Evolutionary conservation across 1,284 basidiomycete species (phyloP), one percentile per base, ranked within the genome.

Genomic region (Cryptococcus wingfieldii): DNA sequence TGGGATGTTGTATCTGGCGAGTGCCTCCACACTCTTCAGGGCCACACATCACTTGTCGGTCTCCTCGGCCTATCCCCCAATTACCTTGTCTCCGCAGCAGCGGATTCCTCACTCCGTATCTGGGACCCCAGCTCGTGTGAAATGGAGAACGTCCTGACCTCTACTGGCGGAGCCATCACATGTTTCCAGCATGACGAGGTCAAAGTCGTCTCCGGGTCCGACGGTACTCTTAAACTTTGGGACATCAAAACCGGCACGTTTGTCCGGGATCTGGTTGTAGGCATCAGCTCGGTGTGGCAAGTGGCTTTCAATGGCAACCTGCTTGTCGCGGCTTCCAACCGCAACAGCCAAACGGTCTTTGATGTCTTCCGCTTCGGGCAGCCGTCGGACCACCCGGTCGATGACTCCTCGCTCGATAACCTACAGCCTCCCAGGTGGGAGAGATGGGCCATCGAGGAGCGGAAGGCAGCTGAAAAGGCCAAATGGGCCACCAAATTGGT

Each of bases 201-300:
- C 80, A 95, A 95, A 73, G 90, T 97, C 50, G 82, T 97, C 44
- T 90, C 87, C 64, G 93, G 94, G 7, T 89, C 87, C 10, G 93
- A 96, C 67, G 94, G 93, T n/a, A 91, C 89, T 43, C 80, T 97
- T 63, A 96, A 96, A 80, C 88, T 96, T 83, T 97, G 94, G 94
- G 89, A 96, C 72, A 83, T 94, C 58, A 80, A 85, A 47, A 88
- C 91, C 56, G 92, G 93, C 27, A 82, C 82, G 0, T 85, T 89
- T 51, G 85, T 90, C 18, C 82, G 90, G 42, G 93, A 96, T 74
- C 79, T 97, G 58, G 80, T 96, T 58, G 88, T 87, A 1, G 89
- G 89, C 12, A 89, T 95, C 61, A 88, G 85, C 14, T 90, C 89
- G 16, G 93, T 97, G 16, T 96, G 93, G 93, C 93, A 96, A 75